Base-by-base conservation (phyloP, 2,329 filamentous ascomycete genomes). In the Trichophyton mentagrophytes region DNA sequence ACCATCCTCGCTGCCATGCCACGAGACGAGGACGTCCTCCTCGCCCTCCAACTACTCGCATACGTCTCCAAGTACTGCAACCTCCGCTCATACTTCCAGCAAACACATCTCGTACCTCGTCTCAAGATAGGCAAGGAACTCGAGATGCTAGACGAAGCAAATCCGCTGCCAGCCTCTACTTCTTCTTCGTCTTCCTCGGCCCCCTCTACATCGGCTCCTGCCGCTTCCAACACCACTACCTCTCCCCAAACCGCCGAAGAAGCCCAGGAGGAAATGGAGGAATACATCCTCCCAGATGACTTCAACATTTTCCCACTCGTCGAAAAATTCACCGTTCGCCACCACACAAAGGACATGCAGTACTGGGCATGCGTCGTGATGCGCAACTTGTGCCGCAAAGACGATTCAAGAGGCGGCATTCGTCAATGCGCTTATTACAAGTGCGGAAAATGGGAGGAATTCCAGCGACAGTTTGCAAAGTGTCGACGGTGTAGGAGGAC, bases 281-380 rank as follows among this genome's bases (percentile, higher is more conserved):
- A 99, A 73, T 97, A 96, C 70, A 77, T 95, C 27, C 81, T 95
- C 6, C 88, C 91, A 13, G 92, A 97, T 70, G 90, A 97, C 73
- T 92, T 95, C 76, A 99, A 99, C 75, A 95, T 99, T 66, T 99
- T 99, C 76, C 93, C 93, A 1, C 79, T 99, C 40, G 93, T 99
- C 56, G 93, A 99, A 75, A 97, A 96, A 74, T 99, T 97, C 72
- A 99, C 93, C 3, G 89, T 96, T 33, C 85, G 93, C 65, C 90
- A 96, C 70, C 90, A 96, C 75, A 90, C 89, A 65, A 89, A 90
- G 62, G 91, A 96, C 71, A 99, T 99, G 93, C 92, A 96, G 73
- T 99, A 99, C 77, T 99, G 93, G 93, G 93, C 93, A 17, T 93
- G 92, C 64, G 93, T 99, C 15, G 93, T 99, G 53, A 99, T 99